These are phyloP conservation scores for Byssochlamys sp. DNA, from an alignment of 2,329 filamentous ascomycete species.

Conservation along the genomic window DNA sequence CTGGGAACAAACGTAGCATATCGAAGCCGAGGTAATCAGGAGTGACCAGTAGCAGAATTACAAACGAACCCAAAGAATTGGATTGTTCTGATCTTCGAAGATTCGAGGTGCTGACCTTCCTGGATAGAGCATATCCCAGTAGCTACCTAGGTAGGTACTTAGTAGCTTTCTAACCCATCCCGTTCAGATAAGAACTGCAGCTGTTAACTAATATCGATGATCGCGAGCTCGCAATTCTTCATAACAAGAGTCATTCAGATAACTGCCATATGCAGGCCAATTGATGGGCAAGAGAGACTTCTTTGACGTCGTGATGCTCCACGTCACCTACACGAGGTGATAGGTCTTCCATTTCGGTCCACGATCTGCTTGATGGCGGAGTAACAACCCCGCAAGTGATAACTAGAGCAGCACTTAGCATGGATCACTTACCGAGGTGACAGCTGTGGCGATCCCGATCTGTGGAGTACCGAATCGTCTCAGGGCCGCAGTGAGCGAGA, in stretches of 20 bases:
- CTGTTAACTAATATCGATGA: not conserved
- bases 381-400: not conserved
- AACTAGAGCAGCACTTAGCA: not conserved
- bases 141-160: no score
- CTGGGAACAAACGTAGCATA: not conserved
- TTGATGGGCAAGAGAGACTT: not conserved
- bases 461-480: not conserved
- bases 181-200: not conserved
- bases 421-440: not conserved
- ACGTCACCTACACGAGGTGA: not conserved
- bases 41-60: not conserved
- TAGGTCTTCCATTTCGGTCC: not conserved
- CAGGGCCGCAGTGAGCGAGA: not conserved
- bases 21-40: not conserved
- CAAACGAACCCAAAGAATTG: not conserved
- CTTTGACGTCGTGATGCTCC: not conserved
- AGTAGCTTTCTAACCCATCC: no score
- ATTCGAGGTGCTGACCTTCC: no score
- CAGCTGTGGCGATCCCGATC: not conserved
- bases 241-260: not conserved
- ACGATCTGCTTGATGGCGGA: not conserved
- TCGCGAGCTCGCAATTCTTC: not conserved
- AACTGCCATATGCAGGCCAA: not conserved
- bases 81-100: not conserved
- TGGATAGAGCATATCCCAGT: not conserved